phyloP scores from a whole-genome alignment of 2,329 filamentous ascomycete species.

The Neonectria ditissima region DNA sequence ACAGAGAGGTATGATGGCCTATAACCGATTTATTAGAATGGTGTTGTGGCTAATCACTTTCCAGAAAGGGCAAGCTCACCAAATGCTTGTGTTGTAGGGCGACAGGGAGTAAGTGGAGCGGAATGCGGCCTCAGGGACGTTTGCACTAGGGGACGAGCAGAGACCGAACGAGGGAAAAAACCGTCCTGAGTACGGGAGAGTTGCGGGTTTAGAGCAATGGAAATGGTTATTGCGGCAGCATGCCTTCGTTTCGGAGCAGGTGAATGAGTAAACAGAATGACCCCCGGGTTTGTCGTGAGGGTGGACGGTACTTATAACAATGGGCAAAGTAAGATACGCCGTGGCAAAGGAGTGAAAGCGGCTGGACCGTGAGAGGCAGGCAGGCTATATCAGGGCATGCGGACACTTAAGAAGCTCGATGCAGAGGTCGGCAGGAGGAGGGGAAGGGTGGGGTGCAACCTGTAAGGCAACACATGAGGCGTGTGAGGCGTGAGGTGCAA shows the following conservation, averaged over 20 bases:
- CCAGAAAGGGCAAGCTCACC: slow-evolving; percentile 30
- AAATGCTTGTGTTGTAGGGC: slow-evolving; percentile 21
- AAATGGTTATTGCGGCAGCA: slow-evolving; percentile 14
- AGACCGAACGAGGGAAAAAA: neutral
- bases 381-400: slow-evolving; percentile 21
- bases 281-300: slow-evolving; percentile 18
- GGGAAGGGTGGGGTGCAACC: slow-evolving; percentile 19
- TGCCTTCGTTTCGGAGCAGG: slow-evolving; percentile 6
- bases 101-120: slow-evolving; percentile 15
- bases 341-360: slow-evolving; percentile 5
- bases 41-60: slow-evolving; percentile 22
- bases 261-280: slow-evolving; percentile 4
- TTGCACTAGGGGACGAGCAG: slow-evolving; percentile 4
- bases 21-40: slow-evolving; percentile 11
- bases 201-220: neutral
- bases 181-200: neutral
- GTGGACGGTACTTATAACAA: slow-evolving; percentile 29
- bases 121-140: slow-evolving; percentile 2
- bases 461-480: neutral
- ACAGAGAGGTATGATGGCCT: slow-evolving; percentile 6
- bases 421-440: slow-evolving; percentile 1
- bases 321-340: slow-evolving; percentile 3
- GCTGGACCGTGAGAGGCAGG: slow-evolving; percentile 23
- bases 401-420: slow-evolving; percentile 27
- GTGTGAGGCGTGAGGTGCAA: slow-evolving; percentile 10